Evolutionary conservation across 768 basidiomycete genomes (phyloP), one percentile per base, ranked within the genome.

Genomic region (Cyathus striatus): DNA sequence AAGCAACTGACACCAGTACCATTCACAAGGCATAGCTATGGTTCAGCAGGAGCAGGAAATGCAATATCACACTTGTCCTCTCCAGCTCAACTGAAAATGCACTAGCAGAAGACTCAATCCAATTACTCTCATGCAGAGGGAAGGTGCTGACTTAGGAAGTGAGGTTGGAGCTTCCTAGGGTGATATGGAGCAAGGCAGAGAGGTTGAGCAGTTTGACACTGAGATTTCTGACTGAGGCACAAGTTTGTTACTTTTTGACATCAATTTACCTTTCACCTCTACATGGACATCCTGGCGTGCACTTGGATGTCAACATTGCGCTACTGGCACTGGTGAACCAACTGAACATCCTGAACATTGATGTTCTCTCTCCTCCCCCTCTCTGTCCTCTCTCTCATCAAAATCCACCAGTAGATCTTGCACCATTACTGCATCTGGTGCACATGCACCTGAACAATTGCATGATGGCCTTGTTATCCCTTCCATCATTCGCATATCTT

Each of bases 401-500:
- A n/a, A n/a, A n/a, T n/a, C n/a, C 40, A 21, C 27, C 27, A 13
- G 42, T 24, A 16, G 43, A 7, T 18, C 40, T 36, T 20, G 38
- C 32, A 18, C 22, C 38, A 5, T 41, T 43, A 16, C 37, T 47
- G 10, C 42, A 41, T 25, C 43, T 53, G 3, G 30, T 43, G 14
- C 47, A 47, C 22, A 45, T 60, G 18, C 49, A 49, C 21, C 49
- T 56, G 16, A 53, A 52, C 13, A 62, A 59, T 34, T 53, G 58
- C 38, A 44, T 55, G 2, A 35, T 62, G 41, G 27, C 44, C n/a
- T 33, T 53, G 39, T 49, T 32, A 24, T 26, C 43, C 6, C 27
- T n/a, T 9, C n/a, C 27, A n/a, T 9, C 9, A 9, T n/a, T 30
- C n/a, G 9, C 27, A 9, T 9, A 30, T n/a, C 27, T 30, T n/a